Evolutionary conservation across 2,329 filamentous ascomycete species (phyloP).

Genomic region (Ceratocystis ficicola): DNA sequence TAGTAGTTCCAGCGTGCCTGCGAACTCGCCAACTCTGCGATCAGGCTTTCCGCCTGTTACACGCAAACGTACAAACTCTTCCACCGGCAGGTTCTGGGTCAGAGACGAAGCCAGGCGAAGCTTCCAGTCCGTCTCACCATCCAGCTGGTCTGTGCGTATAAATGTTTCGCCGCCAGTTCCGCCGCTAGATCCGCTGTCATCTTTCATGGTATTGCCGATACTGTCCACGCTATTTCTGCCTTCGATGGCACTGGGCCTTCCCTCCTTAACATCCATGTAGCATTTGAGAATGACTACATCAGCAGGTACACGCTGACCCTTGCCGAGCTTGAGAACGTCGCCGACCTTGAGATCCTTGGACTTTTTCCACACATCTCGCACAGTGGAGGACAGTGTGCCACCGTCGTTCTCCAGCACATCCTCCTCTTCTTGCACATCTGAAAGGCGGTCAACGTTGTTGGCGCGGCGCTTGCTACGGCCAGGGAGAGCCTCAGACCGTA

Average conservation of each 20-base stretch:
- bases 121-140: conserved; percentile 99
- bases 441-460: conserved; percentile 32
- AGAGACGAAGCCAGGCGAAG: conserved; percentile 74
- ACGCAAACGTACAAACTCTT: conserved; percentile 56
- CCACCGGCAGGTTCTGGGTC: conserved; percentile 62
- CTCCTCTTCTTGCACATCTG: conserved; percentile 60
- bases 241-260: conserved; percentile 24
- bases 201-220: conserved; percentile 29
- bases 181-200: conserved; percentile 26
- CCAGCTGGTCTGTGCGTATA: conserved; percentile 91
- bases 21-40: conserved; percentile 86
- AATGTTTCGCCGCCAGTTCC: conserved; percentile 73
- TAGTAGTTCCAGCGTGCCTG: conserved; percentile 71
- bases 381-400: conserved; percentile 36
- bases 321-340: conserved; percentile 83
- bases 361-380: conserved; percentile 61
- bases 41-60: conserved; percentile 84
- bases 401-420: conserved; percentile 39
- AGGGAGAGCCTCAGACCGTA: conserved; percentile 35
- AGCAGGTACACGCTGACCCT: conserved; percentile 85
- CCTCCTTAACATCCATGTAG: conserved; percentile 30
- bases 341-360: conserved; percentile 85
- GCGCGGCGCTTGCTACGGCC: conserved; percentile 20
- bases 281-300: conserved; percentile 91
- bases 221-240: conserved; percentile 25